Conservation (phyloP, 1,284 basidiomycete species). For the Stygiomarasmius scandens region DNA sequence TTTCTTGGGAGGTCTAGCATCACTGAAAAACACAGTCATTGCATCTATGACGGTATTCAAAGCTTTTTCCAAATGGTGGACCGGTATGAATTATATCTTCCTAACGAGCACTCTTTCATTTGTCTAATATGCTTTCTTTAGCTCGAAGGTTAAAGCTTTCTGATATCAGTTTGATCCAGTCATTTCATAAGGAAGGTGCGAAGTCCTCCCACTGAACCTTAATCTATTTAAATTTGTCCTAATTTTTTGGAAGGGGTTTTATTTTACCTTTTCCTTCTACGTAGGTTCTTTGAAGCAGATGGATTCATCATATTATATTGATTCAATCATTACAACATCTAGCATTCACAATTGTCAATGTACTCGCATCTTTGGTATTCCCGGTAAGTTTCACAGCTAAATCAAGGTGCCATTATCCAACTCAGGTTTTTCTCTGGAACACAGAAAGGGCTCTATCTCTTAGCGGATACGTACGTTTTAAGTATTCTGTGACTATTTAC, state of each 20-base stretch:
- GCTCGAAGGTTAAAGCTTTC: too few species aligned
- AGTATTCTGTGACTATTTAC: constrained; percentile 3
- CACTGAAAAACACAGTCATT: too few species aligned
- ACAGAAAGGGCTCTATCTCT: background rate
- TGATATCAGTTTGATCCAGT: background rate
- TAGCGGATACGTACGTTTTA: constrained; percentile 6
- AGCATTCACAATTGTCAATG: background rate
- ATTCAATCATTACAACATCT: background rate
- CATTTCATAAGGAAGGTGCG: too few species aligned
- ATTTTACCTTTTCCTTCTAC: constrained; percentile 13
- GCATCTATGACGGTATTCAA: constrained; percentile 19
- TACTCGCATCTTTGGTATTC: background rate
- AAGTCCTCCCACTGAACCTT: too few species aligned
- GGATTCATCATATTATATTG: too few species aligned
- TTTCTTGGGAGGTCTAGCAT: too few species aligned
- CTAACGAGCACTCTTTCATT: too few species aligned
- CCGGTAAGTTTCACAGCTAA: too few species aligned
- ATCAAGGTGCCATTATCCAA: too few species aligned
- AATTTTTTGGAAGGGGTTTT: constrained; percentile 2
- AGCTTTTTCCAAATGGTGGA: constrained; percentile 20
- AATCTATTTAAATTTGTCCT: too few species aligned
- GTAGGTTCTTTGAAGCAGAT: constrained; percentile 13
- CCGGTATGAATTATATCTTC: background rate
- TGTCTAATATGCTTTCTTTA: too few species aligned
- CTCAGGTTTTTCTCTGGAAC: too few species aligned